Base-by-base conservation (phyloP, 192 early-diverging fungal species). In the Umbelopsis sp. region DNA sequence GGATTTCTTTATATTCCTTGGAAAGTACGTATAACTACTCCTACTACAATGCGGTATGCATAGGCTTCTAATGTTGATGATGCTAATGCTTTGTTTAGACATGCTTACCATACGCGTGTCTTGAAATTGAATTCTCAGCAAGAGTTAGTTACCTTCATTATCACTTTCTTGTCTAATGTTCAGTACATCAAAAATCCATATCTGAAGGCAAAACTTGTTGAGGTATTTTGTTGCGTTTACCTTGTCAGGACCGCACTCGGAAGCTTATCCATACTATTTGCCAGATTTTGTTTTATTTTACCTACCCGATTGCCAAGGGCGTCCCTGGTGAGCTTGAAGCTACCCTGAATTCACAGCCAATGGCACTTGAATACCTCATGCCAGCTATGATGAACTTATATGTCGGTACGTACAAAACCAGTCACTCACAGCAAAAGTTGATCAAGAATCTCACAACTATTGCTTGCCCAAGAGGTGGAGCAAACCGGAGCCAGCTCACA, bases 111-210 rank as follows among this genome's bases (percentile, higher is more conserved):
- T 9, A 77, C 81, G 1, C 82, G 77, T 18, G 76, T 85, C 2
- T 55, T 87, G 13, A 65, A 49, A 5, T 52, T 66, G 0, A 71
- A 75, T 37, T 79, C 85, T 3, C 68, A 82, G 50, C 78, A 78
- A 37, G 87, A 87, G 51, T 51, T 87, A 18, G 68, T 87, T 21
- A 85, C 86, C 0, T 96, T 97, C 68, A 83, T 86, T 6, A 90
- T 97, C 75, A 85, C 87, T 6, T 91, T 98, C 74, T 80, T 98
- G 73, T 81, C 84, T 15, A 93, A 93, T 65, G 86, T 92, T 0
- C 71, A 75, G 4, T 94, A 92, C 58, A 86, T 98, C 68, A 92
- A 93, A 83, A 99, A 98, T 74, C 97, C 97, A 20, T 93, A 99
- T 71, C 71, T 99, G 70, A 97, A 97, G 71, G 91, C 93, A 33